Percentiles rank a stretch among this genome's conserved stretches.
These are phyloP conservation scores for Aureobasidium lini DNA, from an alignment of 2,329 filamentous ascomycete species.

Conservation along the genomic window DNA sequence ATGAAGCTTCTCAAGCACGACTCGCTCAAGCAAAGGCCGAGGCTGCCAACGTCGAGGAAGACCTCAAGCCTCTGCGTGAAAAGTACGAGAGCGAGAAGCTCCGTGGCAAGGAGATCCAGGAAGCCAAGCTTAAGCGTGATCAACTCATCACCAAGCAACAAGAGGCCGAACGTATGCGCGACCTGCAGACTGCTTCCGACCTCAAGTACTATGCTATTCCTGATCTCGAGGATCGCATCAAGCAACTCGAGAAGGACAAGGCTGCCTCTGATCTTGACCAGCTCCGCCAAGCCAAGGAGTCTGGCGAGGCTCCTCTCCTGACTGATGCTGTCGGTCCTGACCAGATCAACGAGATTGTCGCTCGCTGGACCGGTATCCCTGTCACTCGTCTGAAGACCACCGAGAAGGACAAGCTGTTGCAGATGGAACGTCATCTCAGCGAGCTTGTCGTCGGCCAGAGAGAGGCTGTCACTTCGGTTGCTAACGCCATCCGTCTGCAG, in stretches of 20 bases:
- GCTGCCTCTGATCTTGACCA: slow-evolving; percentile 73
- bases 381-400: slow-evolving; percentile 89
- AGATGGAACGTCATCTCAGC: slow-evolving; percentile 84
- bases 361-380: slow-evolving; percentile 95
- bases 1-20: slow-evolving; percentile 81
- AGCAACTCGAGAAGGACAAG: slow-evolving; percentile 71
- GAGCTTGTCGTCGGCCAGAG: slow-evolving; percentile 88
- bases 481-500: slow-evolving; percentile 91
- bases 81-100: slow-evolving; percentile 94
- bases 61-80: slow-evolving; percentile 81
- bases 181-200: slow-evolving; percentile 82
- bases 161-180: slow-evolving; percentile 80
- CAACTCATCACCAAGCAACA: slow-evolving; percentile 85
- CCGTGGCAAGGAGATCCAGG: slow-evolving; percentile 84
- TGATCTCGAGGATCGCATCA: slow-evolving; percentile 75
- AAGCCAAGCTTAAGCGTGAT: slow-evolving; percentile 91
- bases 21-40: slow-evolving; percentile 79
- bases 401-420: slow-evolving; percentile 95
- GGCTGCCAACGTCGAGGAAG: slow-evolving; percentile 89
- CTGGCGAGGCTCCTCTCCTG: slow-evolving; percentile 59
- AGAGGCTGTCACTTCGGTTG: slow-evolving; percentile 86
- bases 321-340: slow-evolving; percentile 93
- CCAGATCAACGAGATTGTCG: slow-evolving; percentile 98
- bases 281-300: slow-evolving; percentile 45
- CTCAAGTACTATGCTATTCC: slow-evolving; percentile 96